phyloP scores from a whole-genome alignment of 2,329 filamentous ascomycete species.

The Colletotrichum euphorbiae region DNA sequence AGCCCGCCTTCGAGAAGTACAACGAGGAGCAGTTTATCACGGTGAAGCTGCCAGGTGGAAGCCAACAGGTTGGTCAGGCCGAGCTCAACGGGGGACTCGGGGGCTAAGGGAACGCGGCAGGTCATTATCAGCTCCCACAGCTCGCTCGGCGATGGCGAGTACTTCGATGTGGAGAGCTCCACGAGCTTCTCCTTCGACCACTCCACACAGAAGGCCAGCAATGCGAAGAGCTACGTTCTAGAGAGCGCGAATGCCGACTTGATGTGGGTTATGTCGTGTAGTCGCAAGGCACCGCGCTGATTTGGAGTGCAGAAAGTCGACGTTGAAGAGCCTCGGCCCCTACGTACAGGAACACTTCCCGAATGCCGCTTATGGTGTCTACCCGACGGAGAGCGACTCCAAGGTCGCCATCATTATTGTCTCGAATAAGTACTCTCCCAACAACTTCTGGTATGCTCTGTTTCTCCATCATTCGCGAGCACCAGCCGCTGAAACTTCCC shows the following conservation, averaged over 20 bases:
- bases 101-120: conserved; percentile 49
- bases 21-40: conserved; percentile 95
- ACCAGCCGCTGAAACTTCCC: conserved; percentile 40
- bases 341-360: conserved; percentile 93
- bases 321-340: conserved; percentile 78
- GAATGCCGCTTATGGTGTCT: conserved; percentile 83
- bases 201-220: conserved; percentile 84
- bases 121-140: conserved; percentile 92
- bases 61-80: conserved; percentile 61
- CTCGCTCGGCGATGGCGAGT: conserved; percentile 81
- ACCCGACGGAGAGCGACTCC: conserved; percentile 80
- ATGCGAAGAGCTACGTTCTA: conserved; percentile 80
- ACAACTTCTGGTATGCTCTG: conserved; percentile 86
- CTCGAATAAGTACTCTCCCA: conserved; percentile 96
- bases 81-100: background rate
- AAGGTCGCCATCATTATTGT: conserved; percentile 86
- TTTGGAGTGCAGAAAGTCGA: conserved; percentile 74
- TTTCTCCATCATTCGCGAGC: too few relatives aligned
- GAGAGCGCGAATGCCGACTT: conserved; percentile 83
- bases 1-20: conserved; percentile 90
- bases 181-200: conserved; percentile 93
- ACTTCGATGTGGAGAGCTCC: conserved; percentile 90
- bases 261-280: conserved; percentile 68
- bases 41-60: conserved; percentile 88
- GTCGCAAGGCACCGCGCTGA: conserved; percentile 39